Base-by-base conservation (phyloP, 352 stramenopile genomes). In the Globisporangium heterothallicum region DNA sequence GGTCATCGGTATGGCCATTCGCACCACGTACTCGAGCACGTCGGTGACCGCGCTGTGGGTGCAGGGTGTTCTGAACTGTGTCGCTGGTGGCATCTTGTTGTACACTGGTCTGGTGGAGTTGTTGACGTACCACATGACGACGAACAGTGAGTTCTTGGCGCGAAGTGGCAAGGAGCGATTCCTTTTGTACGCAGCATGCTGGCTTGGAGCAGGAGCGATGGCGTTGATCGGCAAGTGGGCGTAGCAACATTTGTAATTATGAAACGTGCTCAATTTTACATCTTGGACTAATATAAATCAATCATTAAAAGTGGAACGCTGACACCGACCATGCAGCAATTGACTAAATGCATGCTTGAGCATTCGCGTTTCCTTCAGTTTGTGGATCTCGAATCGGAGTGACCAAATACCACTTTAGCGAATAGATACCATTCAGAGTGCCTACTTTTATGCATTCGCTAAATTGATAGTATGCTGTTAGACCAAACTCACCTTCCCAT, bases 61-160 rank as follows among this genome's bases (percentile, higher is more conserved):
- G 38, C 59, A 86, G 45, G 78, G 75, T 13, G 66, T 78, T 25
- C 61, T 91, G 27, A 66, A 87, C 66, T 81, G 73, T 36, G 55
- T 91, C 12, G 79, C 77, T 3, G 80, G 69, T 10, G 80, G 70
- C 24, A 88, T 87, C 50, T 42, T 91, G 61, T 49, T 88, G 21
- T 89, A 91, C 68, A 80, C 71, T 29, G 47, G 63, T 24, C 55
- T 51, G 34, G 53, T 70, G 24, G 51, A 73, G 18, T 49, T 59
- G 38, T 25, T 91, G 52, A 81, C 78, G 55, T 75, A 85, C 66
- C 78, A 86, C 60, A 75, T 89, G 64, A 87, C 76, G 38, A 79
- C 49, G 14, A 88, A 86, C 61, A 34, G 61, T 6, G 63, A 75
- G 45, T 88, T 92, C 61, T 58, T 84, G 41, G 61, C 48, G 22